These are phyloP conservation scores for Pelagophyceae sp. DNA, from an alignment of 352 stramenopile genomes.

Conservation along the genomic window DNA sequence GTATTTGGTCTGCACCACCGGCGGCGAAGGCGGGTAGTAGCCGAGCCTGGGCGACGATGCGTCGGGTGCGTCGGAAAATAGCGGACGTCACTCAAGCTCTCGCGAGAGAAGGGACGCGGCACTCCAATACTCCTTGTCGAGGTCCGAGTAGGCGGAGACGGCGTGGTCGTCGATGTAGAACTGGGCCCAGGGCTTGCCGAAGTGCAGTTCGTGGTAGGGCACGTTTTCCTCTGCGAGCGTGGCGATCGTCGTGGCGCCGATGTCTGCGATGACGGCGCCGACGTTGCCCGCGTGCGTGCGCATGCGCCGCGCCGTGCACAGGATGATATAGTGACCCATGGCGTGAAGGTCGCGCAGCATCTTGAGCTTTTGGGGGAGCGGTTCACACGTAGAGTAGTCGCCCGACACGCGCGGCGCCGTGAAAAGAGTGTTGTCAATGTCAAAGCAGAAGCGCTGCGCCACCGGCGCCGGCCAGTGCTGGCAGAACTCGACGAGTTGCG, in stretches of 20 bases:
- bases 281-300: slow-evolving; percentile 14
- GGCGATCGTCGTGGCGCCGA: background rate
- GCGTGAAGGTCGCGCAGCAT: background rate
- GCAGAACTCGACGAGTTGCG: slow-evolving; percentile 15
- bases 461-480: background rate
- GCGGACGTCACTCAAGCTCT: too few relatives aligned
- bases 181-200: slow-evolving; percentile 21
- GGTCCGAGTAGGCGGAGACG: slow-evolving; percentile 11
- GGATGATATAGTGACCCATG: slow-evolving; percentile 18
- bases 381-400: slow-evolving; percentile 13
- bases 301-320: slow-evolving; percentile 18
- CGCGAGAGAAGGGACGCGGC: too few relatives aligned
- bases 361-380: background rate
- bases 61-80: too few relatives aligned
- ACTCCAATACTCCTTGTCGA: slow-evolving; percentile 21
- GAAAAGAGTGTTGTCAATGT: slow-evolving; percentile 20
- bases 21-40: slow-evolving; percentile 1
- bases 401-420: background rate
- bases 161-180: slow-evolving; percentile 19
- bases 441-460: slow-evolving; percentile 12
- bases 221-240: background rate
- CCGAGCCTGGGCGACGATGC: too few relatives aligned
- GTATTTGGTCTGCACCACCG: background rate
- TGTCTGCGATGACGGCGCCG: slow-evolving; percentile 14
- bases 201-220: slow-evolving; percentile 6